Evolutionary conservation across 768 basidiomycete species (phyloP).

Genomic region (Suillus lakei): DNA sequence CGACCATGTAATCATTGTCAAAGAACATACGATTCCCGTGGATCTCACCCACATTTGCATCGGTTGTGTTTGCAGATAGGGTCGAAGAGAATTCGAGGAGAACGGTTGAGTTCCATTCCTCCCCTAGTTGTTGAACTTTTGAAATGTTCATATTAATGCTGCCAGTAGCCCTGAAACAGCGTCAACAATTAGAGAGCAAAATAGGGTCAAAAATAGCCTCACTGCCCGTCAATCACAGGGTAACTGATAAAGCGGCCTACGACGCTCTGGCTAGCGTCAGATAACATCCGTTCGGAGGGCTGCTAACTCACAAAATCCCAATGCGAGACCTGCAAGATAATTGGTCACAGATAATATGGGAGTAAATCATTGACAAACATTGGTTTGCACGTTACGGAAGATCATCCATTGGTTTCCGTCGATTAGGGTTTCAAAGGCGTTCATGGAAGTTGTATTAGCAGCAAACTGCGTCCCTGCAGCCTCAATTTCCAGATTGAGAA

Average conservation of each 20-base stretch:
- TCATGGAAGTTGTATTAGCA: constrained; percentile 45
- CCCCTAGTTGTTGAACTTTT: constrained; percentile 52
- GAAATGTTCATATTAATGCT: constrained; percentile 63
- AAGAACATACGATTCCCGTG: constrained; percentile 68
- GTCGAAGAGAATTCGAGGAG: constrained; percentile 44
- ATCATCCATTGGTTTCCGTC: constrained; percentile 75
- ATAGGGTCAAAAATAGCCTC: constrained; percentile 15
- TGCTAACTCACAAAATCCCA: constrained; percentile 69
- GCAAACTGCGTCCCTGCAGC: constrained; percentile 63
- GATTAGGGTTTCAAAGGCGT: constrained; percentile 59
- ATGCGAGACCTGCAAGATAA: constrained; percentile 41
- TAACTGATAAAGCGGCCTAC: constrained; percentile 71
- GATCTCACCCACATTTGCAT: constrained; percentile 59
- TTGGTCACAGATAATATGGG: background rate
- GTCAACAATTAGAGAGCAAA: constrained; percentile 14
- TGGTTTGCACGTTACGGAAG: constrained; percentile 58
- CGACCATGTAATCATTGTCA: constrained; percentile 71
- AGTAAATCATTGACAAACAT: constrained; percentile 29
- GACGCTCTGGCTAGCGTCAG: constrained; percentile 49
- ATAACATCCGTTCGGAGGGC: constrained; percentile 1
- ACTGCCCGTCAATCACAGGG: constrained; percentile 56
- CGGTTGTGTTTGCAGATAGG: constrained; percentile 40
- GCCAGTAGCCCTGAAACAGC: constrained; percentile 51
- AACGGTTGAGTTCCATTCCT: constrained; percentile 52
- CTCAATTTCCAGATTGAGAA: constrained; percentile 63